Conservation (phyloP, 1,139 yeast species). For the Candida sanyaensis region DNA sequence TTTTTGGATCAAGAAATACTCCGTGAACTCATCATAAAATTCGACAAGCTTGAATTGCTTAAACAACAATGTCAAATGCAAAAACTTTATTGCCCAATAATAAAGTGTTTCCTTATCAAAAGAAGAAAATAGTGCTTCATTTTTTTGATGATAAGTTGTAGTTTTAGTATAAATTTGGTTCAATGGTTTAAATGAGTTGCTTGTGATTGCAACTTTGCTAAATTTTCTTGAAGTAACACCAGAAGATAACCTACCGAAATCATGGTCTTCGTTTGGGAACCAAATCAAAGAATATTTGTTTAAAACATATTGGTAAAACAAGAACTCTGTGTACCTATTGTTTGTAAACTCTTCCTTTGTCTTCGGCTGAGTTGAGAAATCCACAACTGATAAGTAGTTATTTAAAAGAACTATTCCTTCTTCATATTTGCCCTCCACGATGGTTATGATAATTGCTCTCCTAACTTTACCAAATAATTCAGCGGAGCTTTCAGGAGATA, state of each 20-base stretch:
- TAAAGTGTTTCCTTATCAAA: slow-evolving; percentile 20
- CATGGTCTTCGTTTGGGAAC: slow-evolving; percentile 19
- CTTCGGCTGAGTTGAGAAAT: slow-evolving; percentile 26
- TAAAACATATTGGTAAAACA: slow-evolving; percentile 25
- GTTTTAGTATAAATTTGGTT: slow-evolving; percentile 24
- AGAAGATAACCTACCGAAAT: neutral
- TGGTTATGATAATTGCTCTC: slow-evolving; percentile 10
- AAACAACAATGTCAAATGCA: slow-evolving; percentile 25
- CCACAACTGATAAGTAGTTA: slow-evolving; percentile 21
- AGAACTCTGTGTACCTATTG: slow-evolving; percentile 28
- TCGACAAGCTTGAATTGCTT: slow-evolving; percentile 26
- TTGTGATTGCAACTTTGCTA: slow-evolving; percentile 10
- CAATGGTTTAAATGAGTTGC: slow-evolving; percentile 17
- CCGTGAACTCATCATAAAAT: slow-evolving; percentile 24
- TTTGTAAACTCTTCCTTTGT: slow-evolving; percentile 19
- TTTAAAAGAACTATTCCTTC: slow-evolving; percentile 21
- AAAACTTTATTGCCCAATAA: slow-evolving; percentile 24
- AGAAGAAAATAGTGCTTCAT: slow-evolving; percentile 17
- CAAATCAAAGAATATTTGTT: slow-evolving; percentile 22
- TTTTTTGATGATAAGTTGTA: slow-evolving; percentile 23
- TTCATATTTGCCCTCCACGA: slow-evolving; percentile 23
- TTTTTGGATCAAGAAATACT: slow-evolving; percentile 14
- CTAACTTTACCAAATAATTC: slow-evolving; percentile 12
- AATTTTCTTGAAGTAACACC: slow-evolving; percentile 6
- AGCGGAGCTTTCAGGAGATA: neutral